Evolutionary conservation across 306 rosid genomes (phyloP).

Genomic region (Ammopiptanthus mongolicus): DNA sequence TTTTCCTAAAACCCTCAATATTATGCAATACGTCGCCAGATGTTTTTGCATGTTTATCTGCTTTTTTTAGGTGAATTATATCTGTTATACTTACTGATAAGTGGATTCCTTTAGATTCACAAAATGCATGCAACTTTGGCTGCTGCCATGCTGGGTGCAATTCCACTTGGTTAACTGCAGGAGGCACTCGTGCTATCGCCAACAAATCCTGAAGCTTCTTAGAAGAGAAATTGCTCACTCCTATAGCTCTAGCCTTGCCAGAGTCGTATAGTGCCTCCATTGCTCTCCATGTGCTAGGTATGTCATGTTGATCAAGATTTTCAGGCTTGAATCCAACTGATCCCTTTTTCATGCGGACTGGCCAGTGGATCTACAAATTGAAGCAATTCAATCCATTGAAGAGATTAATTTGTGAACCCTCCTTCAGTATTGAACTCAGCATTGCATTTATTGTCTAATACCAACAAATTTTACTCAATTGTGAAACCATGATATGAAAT

Average conservation of each 20-base stretch:
- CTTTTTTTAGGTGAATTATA: not conserved
- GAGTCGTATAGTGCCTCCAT: conserved; percentile 14
- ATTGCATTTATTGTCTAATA: not conserved
- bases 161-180: conserved; percentile 12
- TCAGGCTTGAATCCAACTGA: not conserved
- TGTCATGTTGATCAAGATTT: not conserved
- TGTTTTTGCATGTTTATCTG: not conserved
- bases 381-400: not conserved
- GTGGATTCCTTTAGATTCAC: conserved; percentile 16
- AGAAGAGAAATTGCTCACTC: conserved; percentile 18
- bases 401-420: not conserved
- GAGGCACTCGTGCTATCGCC: not conserved
- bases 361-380: not conserved
- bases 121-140: conserved; percentile 7
- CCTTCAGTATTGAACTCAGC: not conserved
- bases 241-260: conserved; percentile 16
- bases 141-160: conserved; percentile 10
- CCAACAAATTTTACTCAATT: not conserved
- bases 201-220: conserved; percentile 15
- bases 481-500: not conserved
- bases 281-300: conserved; percentile 5
- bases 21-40: not conserved
- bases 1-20: too few relatives aligned
- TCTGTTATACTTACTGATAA: not conserved
- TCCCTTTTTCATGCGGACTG: not conserved